Evolutionary conservation across 768 basidiomycete genomes (phyloP).

Genomic region (Suillus americanus): DNA sequence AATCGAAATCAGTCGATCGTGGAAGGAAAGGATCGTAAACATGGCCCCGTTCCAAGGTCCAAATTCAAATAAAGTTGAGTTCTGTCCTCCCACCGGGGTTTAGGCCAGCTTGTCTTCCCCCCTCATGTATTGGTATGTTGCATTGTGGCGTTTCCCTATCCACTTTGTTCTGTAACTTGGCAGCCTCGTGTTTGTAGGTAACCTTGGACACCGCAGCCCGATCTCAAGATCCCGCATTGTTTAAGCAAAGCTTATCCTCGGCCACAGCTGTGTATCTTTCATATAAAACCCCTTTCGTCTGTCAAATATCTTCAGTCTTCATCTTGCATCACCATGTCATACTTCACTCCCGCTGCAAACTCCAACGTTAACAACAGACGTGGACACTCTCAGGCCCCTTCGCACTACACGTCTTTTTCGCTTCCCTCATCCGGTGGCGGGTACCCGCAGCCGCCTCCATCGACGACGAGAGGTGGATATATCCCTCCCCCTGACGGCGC

Average conservation of each 20-base stretch:
- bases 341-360: not conserved
- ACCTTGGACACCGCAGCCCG: constrained; percentile 1
- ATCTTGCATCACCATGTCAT: constrained; percentile 1
- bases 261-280: not conserved
- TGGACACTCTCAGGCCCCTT: not conserved
- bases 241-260: not conserved
- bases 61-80: constrained; percentile 3
- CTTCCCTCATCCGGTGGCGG: not conserved
- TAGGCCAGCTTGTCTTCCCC: not conserved
- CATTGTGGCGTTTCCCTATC: constrained; percentile 1
- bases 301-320: not conserved
- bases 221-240: not conserved
- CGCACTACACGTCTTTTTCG: not conserved
- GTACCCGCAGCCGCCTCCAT: not conserved
- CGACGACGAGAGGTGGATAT: not conserved
- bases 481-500: constrained; percentile 8
- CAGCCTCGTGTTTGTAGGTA: constrained; percentile 4
- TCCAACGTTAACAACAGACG: not conserved
- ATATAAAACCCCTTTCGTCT: constrained; percentile 1
- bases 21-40: not conserved
- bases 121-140: not conserved
- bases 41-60: not conserved
- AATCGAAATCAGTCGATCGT: not conserved
- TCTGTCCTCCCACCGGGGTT: not conserved
- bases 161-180: constrained; percentile 1